Evolutionary conservation across 345 rosid species (phyloP).

Genomic region (Crucihimalaya himalaica): DNA sequence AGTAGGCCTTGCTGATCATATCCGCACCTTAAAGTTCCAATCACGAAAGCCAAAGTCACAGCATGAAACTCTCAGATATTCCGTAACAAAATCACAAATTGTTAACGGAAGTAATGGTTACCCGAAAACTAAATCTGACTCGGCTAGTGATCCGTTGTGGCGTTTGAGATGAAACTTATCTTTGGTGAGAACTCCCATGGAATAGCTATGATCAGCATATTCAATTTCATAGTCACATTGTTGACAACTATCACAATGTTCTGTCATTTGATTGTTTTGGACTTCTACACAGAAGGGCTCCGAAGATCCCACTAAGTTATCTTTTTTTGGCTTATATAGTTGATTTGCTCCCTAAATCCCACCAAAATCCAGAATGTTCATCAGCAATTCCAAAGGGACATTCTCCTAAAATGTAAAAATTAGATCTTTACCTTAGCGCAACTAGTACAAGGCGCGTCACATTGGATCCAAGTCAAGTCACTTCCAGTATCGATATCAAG

Average conservation of each 20-base stretch:
- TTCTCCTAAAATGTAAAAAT: slow-evolving; percentile 10
- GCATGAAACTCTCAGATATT: slow-evolving; percentile 17
- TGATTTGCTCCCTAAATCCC: slow-evolving; percentile 81
- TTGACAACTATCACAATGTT: slow-evolving; percentile 50
- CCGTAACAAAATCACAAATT: background rate
- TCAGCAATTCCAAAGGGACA: background rate
- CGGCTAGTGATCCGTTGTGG: slow-evolving; percentile 66
- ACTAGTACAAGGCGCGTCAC: slow-evolving; percentile 93
- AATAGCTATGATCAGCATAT: slow-evolving; percentile 92
- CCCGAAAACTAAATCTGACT: slow-evolving; percentile 73
- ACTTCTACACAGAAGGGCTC: slow-evolving; percentile 69
- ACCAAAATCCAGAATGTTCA: slow-evolving; percentile 26
- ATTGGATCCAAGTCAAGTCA: slow-evolving; percentile 95
- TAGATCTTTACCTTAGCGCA: slow-evolving; percentile 72
- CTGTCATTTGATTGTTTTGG: slow-evolving; percentile 53
- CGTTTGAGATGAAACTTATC: slow-evolving; percentile 69
- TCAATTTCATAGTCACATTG: slow-evolving; percentile 97
- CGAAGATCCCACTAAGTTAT: slow-evolving; percentile 52
- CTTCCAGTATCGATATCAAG: slow-evolving; percentile 96
- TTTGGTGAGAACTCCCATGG: slow-evolving; percentile 85
- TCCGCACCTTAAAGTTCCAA: slow-evolving; percentile 62
- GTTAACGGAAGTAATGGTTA: slow-evolving; percentile 29
- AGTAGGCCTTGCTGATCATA: slow-evolving; percentile 94
- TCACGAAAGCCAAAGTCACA: slow-evolving; percentile 26
- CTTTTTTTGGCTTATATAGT: slow-evolving; percentile 69